Evolutionary conservation across 2,329 filamentous ascomycete species (phyloP).

Genomic region (Pyrenophora seminiperda): DNA sequence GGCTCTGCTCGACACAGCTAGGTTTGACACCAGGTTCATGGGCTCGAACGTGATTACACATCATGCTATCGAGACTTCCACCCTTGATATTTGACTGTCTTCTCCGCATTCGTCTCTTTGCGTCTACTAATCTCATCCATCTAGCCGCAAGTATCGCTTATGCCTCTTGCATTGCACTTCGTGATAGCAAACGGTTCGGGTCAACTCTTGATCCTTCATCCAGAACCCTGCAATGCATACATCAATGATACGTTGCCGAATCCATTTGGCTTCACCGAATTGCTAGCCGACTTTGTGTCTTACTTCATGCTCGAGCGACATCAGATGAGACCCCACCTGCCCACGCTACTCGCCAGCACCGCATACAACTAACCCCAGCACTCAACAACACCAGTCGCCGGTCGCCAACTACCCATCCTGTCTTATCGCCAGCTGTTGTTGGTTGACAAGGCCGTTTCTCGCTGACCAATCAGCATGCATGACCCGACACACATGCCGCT

Average conservation of each 20-base stretch:
- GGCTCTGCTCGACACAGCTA: slow-evolving; percentile 32
- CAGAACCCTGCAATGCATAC: slow-evolving; percentile 29
- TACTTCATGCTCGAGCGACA: slow-evolving; percentile 24
- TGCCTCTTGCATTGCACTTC: slow-evolving; percentile 6
- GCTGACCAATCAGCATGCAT: slow-evolving; percentile 34
- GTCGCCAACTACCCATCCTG: slow-evolving; percentile 33
- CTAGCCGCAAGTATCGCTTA: slow-evolving; percentile 22
- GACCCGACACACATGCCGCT: slow-evolving; percentile 33
- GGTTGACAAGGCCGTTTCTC: slow-evolving; percentile 29
- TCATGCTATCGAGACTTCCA: slow-evolving; percentile 47
- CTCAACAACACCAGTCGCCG: slow-evolving; percentile 36
- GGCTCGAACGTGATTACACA: slow-evolving; percentile 48
- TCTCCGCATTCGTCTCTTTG: slow-evolving; percentile 12
- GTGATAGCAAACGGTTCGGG: slow-evolving; percentile 35
- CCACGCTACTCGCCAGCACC: slow-evolving; percentile 14
- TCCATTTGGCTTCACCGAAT: slow-evolving; percentile 19
- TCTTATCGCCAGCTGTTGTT: slow-evolving; percentile 33
- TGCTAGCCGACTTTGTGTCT: slow-evolving; percentile 28
- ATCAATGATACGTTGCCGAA: slow-evolving; percentile 31
- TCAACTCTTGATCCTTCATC: slow-evolving; percentile 24
- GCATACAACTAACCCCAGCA: slow-evolving; percentile 20
- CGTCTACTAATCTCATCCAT: slow-evolving; percentile 24
- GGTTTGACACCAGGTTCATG: slow-evolving; percentile 42
- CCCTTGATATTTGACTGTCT: slow-evolving; percentile 30
- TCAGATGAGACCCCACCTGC: slow-evolving; percentile 17